A percentile compares a stretch with the other conserved stretches of the same genome.
phyloP scores from a whole-genome alignment of 169 alveolate genomes.

The Perkinsus olseni region DNA sequence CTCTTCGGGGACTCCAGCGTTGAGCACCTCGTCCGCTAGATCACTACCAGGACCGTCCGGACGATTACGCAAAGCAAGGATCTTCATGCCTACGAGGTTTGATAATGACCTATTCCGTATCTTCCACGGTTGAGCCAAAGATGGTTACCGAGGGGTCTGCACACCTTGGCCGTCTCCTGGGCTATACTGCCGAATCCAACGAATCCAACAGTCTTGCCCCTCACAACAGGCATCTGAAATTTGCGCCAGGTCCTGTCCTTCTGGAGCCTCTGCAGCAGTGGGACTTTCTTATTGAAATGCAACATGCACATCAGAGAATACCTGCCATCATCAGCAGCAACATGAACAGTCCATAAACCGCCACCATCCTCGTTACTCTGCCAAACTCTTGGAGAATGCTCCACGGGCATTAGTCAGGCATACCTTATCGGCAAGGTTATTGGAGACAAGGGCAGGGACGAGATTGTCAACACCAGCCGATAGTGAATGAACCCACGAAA shows the following conservation, averaged over 20 bases:
- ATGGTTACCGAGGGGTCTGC: slow-evolving; percentile 4
- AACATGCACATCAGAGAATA: slow-evolving; percentile 31
- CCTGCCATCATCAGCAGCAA: not conserved
- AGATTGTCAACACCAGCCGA: slow-evolving; percentile 24
- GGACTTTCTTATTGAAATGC: slow-evolving; percentile 36
- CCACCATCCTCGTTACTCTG: slow-evolving; percentile 21
- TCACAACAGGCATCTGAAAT: slow-evolving; percentile 29
- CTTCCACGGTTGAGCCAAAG: too few relatives aligned
- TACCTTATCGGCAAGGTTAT: not conserved
- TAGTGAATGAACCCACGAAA: slow-evolving; percentile 23
- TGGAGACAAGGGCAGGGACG: not conserved
- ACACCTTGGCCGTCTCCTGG: slow-evolving; percentile 22
- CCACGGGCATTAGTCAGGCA: slow-evolving; percentile 42
- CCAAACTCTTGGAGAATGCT: slow-evolving; percentile 30
- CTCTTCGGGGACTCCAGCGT: not conserved
- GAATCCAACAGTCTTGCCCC: slow-evolving; percentile 41
- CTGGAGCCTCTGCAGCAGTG: not conserved
- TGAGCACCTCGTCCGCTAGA: not conserved
- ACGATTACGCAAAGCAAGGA: not conserved
- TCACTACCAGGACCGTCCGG: not conserved
- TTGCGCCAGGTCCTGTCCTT: slow-evolving; percentile 21
- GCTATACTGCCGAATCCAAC: slow-evolving; percentile 51
- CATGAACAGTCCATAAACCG: not conserved
- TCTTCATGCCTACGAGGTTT: slow-evolving; percentile 18
- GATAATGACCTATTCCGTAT: not conserved